Conservation (phyloP, 2,329 filamentous ascomycete genomes). For the Colletotrichum orchidophilum region DNA sequence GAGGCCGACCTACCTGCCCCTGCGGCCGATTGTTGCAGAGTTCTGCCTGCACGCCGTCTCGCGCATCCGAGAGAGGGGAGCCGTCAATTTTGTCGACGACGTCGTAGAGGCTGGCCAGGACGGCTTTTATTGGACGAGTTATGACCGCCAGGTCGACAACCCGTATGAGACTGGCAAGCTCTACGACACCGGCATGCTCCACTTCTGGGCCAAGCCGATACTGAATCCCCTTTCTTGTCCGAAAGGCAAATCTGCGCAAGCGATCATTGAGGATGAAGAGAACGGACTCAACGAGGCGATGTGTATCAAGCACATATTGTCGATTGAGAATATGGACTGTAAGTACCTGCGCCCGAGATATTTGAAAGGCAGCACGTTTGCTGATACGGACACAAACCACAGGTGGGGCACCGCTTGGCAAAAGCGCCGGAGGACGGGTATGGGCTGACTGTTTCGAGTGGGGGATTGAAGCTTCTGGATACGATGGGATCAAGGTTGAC, state of each 20-base stretch:
- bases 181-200: constrained; percentile 13
- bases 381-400: background rate
- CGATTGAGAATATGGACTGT: constrained; percentile 11
- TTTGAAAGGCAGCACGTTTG: background rate
- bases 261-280: background rate
- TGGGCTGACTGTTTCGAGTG: constrained; percentile 29
- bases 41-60: constrained; percentile 10
- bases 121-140: constrained; percentile 24
- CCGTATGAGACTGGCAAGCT: background rate
- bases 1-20: constrained; percentile 7
- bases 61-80: background rate
- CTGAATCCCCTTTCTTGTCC: background rate
- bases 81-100: background rate
- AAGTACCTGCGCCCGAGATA: background rate
- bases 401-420: background rate
- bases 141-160: constrained; percentile 4
- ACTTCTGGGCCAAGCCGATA: constrained; percentile 19
- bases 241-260: background rate
- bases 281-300: background rate
- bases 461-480: constrained; percentile 28
- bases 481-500: background rate
- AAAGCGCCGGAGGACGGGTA: background rate
- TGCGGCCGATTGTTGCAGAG: background rate
- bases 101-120: background rate
- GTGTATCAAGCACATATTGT: background rate